phyloP scores from a whole-genome alignment of 2,329 filamentous ascomycete species.

The Colletotrichum theobromicola region DNA sequence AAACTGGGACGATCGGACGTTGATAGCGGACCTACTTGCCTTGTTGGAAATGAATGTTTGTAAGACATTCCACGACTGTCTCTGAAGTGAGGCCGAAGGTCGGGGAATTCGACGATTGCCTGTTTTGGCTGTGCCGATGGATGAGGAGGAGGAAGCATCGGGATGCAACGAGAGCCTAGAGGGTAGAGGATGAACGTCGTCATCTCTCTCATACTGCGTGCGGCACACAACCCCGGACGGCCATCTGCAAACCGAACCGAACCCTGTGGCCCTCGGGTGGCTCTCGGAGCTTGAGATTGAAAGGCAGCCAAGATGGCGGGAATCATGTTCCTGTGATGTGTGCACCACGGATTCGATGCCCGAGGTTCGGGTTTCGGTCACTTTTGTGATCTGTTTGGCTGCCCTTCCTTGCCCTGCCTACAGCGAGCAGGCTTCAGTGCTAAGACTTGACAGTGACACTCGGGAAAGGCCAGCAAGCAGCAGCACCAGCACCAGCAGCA shows the following conservation, averaged over 20 bases:
- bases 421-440: neutral
- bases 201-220: too few species aligned
- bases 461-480: neutral
- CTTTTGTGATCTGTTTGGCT: neutral
- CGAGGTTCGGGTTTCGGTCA: constrained; percentile 10
- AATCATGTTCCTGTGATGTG: neutral
- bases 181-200: neutral
- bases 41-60: neutral
- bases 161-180: neutral
- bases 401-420: neutral
- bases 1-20: neutral
- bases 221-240: neutral
- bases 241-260: neutral
- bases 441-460: constrained; percentile 2
- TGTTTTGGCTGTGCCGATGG: neutral
- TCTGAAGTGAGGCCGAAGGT: neutral
- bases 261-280: neutral
- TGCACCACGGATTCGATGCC: neutral
- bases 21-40: neutral
- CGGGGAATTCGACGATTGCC: neutral
- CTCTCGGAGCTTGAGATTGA: neutral
- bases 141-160: neutral
- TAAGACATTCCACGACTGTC: neutral
- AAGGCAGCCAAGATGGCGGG: neutral
- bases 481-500: neutral